Base-by-base conservation (phyloP, 2,329 filamentous ascomycete genomes). In the Phaeophleospora eucalypticola region DNA sequence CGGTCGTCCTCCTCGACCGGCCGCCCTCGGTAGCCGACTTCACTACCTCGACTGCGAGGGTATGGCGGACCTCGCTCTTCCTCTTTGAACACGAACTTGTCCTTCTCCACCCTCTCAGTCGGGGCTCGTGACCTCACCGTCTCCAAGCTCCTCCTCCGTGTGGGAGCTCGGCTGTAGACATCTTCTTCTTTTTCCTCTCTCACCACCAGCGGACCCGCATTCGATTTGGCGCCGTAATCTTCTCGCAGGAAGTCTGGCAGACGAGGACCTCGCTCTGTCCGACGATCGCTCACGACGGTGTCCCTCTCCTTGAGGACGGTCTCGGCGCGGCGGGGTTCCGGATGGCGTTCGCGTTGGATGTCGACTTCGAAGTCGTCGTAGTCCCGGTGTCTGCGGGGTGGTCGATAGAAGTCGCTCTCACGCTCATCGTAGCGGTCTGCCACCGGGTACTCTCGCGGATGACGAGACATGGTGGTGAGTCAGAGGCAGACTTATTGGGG, bases 341-440 rank as follows among this genome's bases (percentile, higher is more conserved):
- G 55, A 39, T 59, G 56, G 43, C 47, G 46, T 34, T 45, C 53
- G 16, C 36, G 36, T 45, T 58, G 57, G 45, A 76, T 66, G 54
- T 78, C 75, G 36, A 75, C 50, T 47, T 79, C 75, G 36, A 75
- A 64, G 21, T 77, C 74, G 15, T 75, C 72, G 53, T 75, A 75
- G 57, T 72, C 71, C 41, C 67, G 66, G 29, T 65, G 62, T 43
- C 62, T 58, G n/a, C 67, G 65, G 47, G 65, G 59, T 24, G 65
- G 61, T 38, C 66, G 58, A 45, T 66, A 65, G 51, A 60, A 62
- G 38, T 65, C 63, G 58, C 67, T 69, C 63, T 66, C 69, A 56
- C 68, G 67, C 51, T 74, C 73, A 53, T 75, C 72, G 53, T 76
- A 74, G 51, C 73, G 67, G 57, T 75, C 69, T 38, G 56, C 56